These are phyloP conservation scores for Clarireedia paspali DNA, from an alignment of 2,329 filamentous ascomycete genomes.

Conservation along the genomic window DNA sequence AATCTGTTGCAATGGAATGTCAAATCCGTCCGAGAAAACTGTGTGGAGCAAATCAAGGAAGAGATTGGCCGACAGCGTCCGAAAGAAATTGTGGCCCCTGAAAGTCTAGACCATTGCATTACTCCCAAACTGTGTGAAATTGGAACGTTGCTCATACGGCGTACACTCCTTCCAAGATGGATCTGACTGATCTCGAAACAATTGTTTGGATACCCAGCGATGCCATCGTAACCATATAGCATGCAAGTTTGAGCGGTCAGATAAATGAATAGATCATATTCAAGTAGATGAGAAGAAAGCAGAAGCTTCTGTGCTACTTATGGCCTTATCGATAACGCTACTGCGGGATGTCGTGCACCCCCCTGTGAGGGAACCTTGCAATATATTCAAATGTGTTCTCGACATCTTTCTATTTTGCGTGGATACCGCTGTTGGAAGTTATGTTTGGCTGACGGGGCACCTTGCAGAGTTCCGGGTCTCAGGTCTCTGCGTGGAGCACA, in stretches of 20 bases:
- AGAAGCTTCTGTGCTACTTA: neutral
- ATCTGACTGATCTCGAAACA: neutral
- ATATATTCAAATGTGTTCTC: neutral
- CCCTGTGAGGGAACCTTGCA: neutral
- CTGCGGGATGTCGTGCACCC: conserved; percentile 2
- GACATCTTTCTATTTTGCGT: neutral
- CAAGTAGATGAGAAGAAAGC: neutral
- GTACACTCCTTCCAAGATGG: neutral
- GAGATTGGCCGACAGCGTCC: neutral
- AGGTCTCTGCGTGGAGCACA: too few species aligned
- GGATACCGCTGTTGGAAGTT: neutral
- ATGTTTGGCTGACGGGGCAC: neutral
- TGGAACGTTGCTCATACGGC: too few species aligned
- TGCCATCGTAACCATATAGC: neutral
- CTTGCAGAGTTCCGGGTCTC: too few species aligned
- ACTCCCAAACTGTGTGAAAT: too few species aligned
- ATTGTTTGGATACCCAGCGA: neutral
- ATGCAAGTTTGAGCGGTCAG: conserved; percentile 5
- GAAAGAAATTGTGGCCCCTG: neutral
- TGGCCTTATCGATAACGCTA: conserved; percentile 9
- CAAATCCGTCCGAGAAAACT: neutral
- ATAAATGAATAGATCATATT: neutral
- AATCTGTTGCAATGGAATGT: neutral
- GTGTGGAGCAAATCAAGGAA: neutral
- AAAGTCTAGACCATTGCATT: conserved; percentile 2